Base-by-base conservation (phyloP, 805 yeast genomes). In the Metschnikowia aberdeeniae region DNA sequence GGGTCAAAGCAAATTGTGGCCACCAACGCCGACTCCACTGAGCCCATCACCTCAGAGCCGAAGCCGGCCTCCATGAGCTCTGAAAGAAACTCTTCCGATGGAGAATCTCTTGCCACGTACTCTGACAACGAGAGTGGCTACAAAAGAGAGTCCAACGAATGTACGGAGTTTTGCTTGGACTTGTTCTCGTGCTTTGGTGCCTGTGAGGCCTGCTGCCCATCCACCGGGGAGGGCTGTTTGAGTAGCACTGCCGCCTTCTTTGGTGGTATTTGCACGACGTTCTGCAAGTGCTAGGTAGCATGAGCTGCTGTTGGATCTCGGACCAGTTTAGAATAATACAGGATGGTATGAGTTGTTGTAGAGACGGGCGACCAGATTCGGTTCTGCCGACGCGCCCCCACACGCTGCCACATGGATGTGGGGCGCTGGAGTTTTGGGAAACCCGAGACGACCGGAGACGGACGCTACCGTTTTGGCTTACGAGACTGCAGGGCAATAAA, bases 111-210 rank as follows among this genome's bases (percentile, higher is more conserved):
- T 13, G 42, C 39, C 11, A 49, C 54, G 3, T 49, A 27, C 39
- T 17, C 34, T 12, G 57, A 53, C 20, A 39, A 49, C 19, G 50
- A 42, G 30, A 66, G 72, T 14, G 76, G 76, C 2, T 70, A 66
- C 51, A 64, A 66, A 7, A 51, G 67, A 44, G 67, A 69, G 1
- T 38, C 56, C 22, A 67, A 69, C 49, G 75, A 71, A 47, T 71
- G 76, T 50, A 53, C 68, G 6, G 75, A 70, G 51, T 70, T 71
- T 47, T 68, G 72, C 50, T 50, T 65, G 40, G 75, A 70, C 40
- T 58, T 53, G 33, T 58, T 56, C 40, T 46, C 62, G 14, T 71
- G 76, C 51, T 71, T 71, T 44, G 75, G 76, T 1, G 56, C 68
- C 39, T 63, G 63, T 41, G 70, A 68, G 37, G 55, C 60, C 6